Evolutionary conservation across 371 early-diverging fungal genomes (phyloP).

Genomic region (Syncephalastrum monosporum): DNA sequence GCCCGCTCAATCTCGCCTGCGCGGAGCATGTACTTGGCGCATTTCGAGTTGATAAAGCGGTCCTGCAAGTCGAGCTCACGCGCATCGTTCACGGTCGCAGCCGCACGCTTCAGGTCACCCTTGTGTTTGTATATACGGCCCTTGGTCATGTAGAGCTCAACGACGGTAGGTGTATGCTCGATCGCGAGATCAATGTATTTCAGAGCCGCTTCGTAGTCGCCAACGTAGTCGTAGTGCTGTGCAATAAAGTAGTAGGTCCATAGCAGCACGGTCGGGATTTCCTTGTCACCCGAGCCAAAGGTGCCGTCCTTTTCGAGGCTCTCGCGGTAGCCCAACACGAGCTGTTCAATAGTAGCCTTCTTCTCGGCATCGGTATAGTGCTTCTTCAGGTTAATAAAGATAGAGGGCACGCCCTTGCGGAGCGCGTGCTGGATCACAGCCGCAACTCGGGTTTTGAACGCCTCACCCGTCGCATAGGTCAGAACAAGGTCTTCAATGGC

Average conservation of each 20-base stretch:
- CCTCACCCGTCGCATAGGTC: conserved; percentile 68
- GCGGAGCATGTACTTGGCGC: conserved; percentile 92
- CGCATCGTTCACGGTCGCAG: conserved; percentile 77
- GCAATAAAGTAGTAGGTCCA: conserved; percentile 92
- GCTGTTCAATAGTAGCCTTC: conserved; percentile 59
- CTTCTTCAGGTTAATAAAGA: conserved; percentile 80
- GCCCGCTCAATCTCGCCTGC: conserved; percentile 79
- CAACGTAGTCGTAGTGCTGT: conserved; percentile 78
- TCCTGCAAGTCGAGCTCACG: conserved; percentile 92
- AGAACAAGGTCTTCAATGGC: conserved; percentile 76
- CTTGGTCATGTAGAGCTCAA: conserved; percentile 91
- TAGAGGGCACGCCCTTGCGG: conserved; percentile 90
- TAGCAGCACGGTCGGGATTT: conserved; percentile 78
- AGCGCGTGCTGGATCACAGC: conserved; percentile 69
- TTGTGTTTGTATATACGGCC: conserved; percentile 93
- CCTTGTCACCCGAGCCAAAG: conserved; percentile 51
- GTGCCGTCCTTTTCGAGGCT: conserved; percentile 52
- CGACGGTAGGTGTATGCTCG: conserved; percentile 81
- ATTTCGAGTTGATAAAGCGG: conserved; percentile 94
- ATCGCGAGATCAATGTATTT: conserved; percentile 79
- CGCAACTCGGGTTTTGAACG: conserved; percentile 65
- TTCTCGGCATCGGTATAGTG: conserved; percentile 72
- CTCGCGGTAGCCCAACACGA: conserved; percentile 59
- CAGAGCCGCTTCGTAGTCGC: conserved; percentile 70
- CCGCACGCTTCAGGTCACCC: conserved; percentile 73